Evolutionary conservation across 306 rosid species (phyloP), one percentile per base, ranked within the genome.

Genomic region (Cajanus cajan): DNA sequence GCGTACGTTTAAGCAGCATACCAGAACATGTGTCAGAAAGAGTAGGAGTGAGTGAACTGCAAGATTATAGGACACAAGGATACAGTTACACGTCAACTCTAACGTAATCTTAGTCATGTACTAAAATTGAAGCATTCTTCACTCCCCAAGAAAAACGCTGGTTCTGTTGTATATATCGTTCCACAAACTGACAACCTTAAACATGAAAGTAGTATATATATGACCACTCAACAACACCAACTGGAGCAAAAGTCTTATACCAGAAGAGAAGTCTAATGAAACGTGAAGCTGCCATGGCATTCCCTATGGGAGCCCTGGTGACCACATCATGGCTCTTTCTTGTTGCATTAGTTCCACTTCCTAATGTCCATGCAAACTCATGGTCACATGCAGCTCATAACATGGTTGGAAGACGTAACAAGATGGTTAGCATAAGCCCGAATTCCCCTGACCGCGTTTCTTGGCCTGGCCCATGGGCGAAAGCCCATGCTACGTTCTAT

Each of bases 401-500:
- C 37, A 10, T 8, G 0, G 37, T 6, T 3, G 45, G 63, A 50
- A 19, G 45, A 51, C 0, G 5, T 21, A 37, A 9, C 14, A 54
- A 41, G 50, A 40, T 8, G 51, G 43, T 62, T 24, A 7, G 2
- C 71, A 44, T 62, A 19, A 7, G 2, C 68, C 50, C 84, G 68
- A 5, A 79, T 19, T 40, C 63, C 40, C 78, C 37, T 14, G 72
- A 12, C 22, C 66, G 39, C 0, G 2, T 0, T 14, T 45, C 70
- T 71, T 0, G 0, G 24, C 66, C 87, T 3, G 87, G 96, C 19
- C 83, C 84, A 6, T 94, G 96, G 98, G 90, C 40, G 76, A 44
- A 62, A 28, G 98, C 97, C 69, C 82, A 64, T 73, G 94, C 94
- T 25, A 92, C 97, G 18, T 94, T 88, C 86, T 92, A 92, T 18